Base-by-base conservation (phyloP, 2,329 filamentous ascomycete species). In the Chrysoporthe austroafricana region DNA sequence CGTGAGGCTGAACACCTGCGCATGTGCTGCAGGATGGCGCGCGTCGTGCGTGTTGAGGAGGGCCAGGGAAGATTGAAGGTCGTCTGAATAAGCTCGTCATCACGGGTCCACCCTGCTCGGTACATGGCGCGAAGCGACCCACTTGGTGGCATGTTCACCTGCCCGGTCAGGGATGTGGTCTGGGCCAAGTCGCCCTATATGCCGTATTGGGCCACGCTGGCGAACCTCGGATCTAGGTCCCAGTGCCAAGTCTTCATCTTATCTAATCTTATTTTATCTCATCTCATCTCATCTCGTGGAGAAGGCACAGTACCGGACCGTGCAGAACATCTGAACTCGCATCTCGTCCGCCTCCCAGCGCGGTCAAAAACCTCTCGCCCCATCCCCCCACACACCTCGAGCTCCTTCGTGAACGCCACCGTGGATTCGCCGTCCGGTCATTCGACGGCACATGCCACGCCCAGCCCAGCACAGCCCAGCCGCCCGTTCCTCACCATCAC, bases 41-140 rank as follows among this genome's bases (percentile, higher is more conserved):
- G 48, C 21, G 48, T 32, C 48, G 26, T 52, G n/a, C n/a, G 4
- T 32, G 21, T 4, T 26, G 9, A 26, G 26, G 21, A 52, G 26
- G 13, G 21, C 9, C 8, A 50, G 18, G 48, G 48, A 52, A 21
- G 21, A 14, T n/a, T 48, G 6, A 18, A 39, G 50, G 32, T 34
- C 54, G 54, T 57, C 34, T 57, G 54, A 57, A 57, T 57, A 57
- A 57, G 54, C 54, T 57, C 39, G 50, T 54, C 32, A 54, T 54
- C 50, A 21, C 4, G n/a, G 3, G n/a, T 52, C 48, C 48, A 52
- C 48, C 21, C 4, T 52, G 14, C 11, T 26, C 48, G 48, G 48
- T 52, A 52, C 26, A 26, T 26, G 26, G 26, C 26, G 26, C 26
- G 26, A 26, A 26, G 26, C 56, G 46, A 16, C 21, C 50, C 26